Evolutionary conservation across 306 rosid species (phyloP), one percentile per base, ranked within the genome.

Genomic region (Medicago lupulina): DNA sequence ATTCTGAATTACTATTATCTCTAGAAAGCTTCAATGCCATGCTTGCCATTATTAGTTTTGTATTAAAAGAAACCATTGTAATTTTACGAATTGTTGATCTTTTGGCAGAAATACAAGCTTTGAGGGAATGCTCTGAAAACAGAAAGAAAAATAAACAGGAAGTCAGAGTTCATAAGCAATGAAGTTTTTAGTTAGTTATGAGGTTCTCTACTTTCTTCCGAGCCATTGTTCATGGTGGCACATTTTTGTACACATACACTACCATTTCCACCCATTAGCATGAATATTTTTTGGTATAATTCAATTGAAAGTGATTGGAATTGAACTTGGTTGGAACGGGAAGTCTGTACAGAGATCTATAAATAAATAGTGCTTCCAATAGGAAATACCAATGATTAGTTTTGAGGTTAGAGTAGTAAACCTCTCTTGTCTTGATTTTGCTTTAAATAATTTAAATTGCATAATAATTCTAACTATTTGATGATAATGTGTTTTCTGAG

Each of bases 41-140:
- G 60, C 25, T 71, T 71, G 18, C 14, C 15, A 18, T 75, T 10
- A 11, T 21, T 13, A 47, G 50, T 46, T 62, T 34, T 28, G 44
- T 13, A 15, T 19, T 19, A 21, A 9, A 40, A 14, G 31, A 51
- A 38, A 23, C 15, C 4, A 17, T 57, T 23, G 67, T 14, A 17
- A 9, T 14, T 63, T 50, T 13, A 12, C 43, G n/a, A 14, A 8
- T 4, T 34, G 71, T 12, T 49, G 44, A n/a, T 4, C 63, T 58
- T 58, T 63, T 70, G 18, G 25, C 87, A 89, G 91, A 91, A 72
- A 88, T 91, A 51, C 89, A 86, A 80, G 98, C 93, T 87, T 80
- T 93, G 88, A 93, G 78, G 88, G 82, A 80, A 41, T 93, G 98
- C 85, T 64, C 67, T 67, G 93, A 89, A 76, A 89, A 79, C 82